A percentile compares a stretch with the other conserved stretches of the same genome.
These are phyloP conservation scores for Chytriomyces sp. DNA, from an alignment of 192 early-diverging fungal genomes.

Conservation along the genomic window DNA sequence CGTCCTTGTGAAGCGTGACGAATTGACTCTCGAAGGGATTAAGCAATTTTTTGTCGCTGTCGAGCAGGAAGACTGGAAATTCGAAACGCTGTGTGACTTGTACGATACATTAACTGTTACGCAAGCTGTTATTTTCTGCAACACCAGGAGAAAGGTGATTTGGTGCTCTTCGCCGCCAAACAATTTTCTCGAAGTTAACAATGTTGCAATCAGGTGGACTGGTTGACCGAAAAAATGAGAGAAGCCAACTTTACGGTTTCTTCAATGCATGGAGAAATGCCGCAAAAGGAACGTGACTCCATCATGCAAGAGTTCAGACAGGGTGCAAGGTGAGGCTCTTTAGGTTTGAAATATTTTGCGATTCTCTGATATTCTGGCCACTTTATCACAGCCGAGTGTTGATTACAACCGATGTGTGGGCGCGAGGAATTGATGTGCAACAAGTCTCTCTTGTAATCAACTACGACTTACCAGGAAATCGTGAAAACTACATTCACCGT, in stretches of 20 bases:
- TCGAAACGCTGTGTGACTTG: constrained; percentile 95
- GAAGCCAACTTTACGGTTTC: constrained; percentile 93
- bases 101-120: constrained; percentile 97
- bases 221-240: constrained; percentile 95
- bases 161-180: too few relatives aligned
- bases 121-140: constrained; percentile 99
- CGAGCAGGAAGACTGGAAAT: constrained; percentile 98
- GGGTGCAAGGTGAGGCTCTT: neutral
- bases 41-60: constrained; percentile 98
- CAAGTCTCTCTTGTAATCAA: constrained; percentile 99
- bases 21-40: constrained; percentile 97
- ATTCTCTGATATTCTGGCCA: neutral
- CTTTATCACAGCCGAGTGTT: constrained; percentile 93
- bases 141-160: constrained; percentile 84
- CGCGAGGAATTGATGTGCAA: constrained; percentile 99
- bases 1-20: constrained; percentile 97
- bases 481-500: constrained; percentile 99
- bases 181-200: too few relatives aligned
- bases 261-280: constrained; percentile 99
- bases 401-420: constrained; percentile 97
- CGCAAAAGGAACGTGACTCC: constrained; percentile 89
- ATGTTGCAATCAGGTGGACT: constrained; percentile 67
- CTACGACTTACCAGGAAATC: constrained; percentile 97
- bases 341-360: neutral
- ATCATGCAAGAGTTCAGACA: constrained; percentile 99